Conservation (phyloP, 805 yeast genomes). For the Torulaspora quercuum region DNA sequence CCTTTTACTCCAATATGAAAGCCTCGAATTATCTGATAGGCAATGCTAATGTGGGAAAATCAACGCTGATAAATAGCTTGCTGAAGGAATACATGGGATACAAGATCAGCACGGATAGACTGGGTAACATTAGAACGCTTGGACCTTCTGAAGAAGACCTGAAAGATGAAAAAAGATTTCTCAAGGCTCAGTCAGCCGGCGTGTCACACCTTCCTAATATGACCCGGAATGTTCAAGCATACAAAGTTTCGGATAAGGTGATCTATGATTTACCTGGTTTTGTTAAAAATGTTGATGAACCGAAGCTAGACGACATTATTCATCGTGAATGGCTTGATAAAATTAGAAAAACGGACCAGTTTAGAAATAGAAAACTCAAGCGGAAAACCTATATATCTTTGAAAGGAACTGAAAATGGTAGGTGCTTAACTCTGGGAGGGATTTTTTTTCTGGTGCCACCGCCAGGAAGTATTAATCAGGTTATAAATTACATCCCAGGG, state of each 20-base stretch:
- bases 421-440: conserved; percentile 57
- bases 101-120: conserved; percentile 15
- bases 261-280: conserved; percentile 44
- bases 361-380: conserved; percentile 31
- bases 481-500: conserved; percentile 45
- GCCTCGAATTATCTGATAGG: conserved; percentile 54
- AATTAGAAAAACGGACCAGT: conserved; percentile 35
- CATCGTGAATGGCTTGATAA: conserved; percentile 31
- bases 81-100: conserved; percentile 32
- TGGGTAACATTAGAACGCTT: conserved; percentile 11
- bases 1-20: conserved; percentile 23
- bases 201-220: conserved; percentile 61
- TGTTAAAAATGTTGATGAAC: conserved; percentile 21
- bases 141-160: conserved; percentile 4
- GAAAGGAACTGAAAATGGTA: conserved; percentile 39
- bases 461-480: conserved; percentile 44
- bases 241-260: conserved; percentile 33
- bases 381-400: conserved; percentile 36
- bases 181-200: conserved; percentile 31
- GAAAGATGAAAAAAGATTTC: conserved; percentile 7
- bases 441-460: conserved; percentile 58
- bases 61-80: conserved; percentile 53
- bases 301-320: conserved; percentile 31
- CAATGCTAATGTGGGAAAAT: conserved; percentile 66
- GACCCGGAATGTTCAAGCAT: conserved; percentile 53